Percentiles rank a stretch among this genome's conserved stretches.
Conservation (phyloP, 2,329 filamentous ascomycete species). For the Nigrograna mackinnonii region DNA sequence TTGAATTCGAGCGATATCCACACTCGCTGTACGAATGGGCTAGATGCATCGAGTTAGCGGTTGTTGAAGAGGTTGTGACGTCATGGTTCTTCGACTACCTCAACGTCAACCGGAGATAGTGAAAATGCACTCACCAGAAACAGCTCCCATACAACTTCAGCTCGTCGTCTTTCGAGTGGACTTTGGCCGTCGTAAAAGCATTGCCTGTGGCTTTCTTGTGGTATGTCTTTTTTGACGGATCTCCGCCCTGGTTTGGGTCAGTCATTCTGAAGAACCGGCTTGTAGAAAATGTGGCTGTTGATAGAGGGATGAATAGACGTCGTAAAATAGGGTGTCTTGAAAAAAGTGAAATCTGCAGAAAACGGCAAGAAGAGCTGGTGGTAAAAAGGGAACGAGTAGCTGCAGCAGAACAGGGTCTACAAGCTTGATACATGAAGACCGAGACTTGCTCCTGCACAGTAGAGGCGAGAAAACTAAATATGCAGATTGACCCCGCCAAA, state of each 20-base stretch:
- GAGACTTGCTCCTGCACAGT: too few relatives aligned
- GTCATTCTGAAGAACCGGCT: constrained; percentile 52
- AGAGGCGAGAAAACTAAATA: too few relatives aligned
- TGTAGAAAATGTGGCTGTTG: too few relatives aligned
- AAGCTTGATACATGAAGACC: too few relatives aligned
- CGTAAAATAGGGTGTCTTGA: too few relatives aligned
- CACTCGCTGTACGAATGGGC: constrained; percentile 83
- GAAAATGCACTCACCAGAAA: constrained; percentile 67
- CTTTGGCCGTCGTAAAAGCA: constrained; percentile 70
- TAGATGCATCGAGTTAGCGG: constrained; percentile 34
- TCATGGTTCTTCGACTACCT: constrained; percentile 7
- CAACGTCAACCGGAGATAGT: neutral
- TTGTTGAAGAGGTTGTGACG: constrained; percentile 10
- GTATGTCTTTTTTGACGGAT: constrained; percentile 65
- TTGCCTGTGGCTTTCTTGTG: constrained; percentile 73
- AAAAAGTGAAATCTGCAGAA: too few relatives aligned
- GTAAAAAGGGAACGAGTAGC: too few relatives aligned
- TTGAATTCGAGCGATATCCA: constrained; percentile 89
- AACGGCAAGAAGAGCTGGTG: too few relatives aligned
- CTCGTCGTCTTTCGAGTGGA: constrained; percentile 69
- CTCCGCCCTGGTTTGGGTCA: constrained; percentile 51
- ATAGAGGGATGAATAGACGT: too few relatives aligned
- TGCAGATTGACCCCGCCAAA: too few relatives aligned
- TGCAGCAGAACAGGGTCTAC: too few relatives aligned
- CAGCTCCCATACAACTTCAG: constrained; percentile 81